A percentile compares a stretch with the other conserved stretches of the same genome.
Evolutionary conservation across 495 filamentous ascomycete species (phyloP).

Genomic region (Xeromyces bisporus): DNA sequence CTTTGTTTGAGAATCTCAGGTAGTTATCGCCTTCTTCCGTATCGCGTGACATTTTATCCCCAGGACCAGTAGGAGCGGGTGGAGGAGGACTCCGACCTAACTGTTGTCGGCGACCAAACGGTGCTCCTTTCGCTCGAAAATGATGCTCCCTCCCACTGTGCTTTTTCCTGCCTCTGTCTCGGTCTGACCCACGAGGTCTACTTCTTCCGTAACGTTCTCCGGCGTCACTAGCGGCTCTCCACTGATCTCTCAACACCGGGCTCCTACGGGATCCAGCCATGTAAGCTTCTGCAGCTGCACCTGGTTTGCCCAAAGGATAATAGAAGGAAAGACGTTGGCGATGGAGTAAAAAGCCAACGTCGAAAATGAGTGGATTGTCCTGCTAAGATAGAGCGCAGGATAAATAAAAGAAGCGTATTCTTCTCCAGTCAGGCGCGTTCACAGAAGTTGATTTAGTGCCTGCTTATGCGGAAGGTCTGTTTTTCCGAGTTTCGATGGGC

Average conservation of each 20-base stretch:
- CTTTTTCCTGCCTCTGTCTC: slow-evolving; percentile 21
- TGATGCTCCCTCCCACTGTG: slow-evolving; percentile 19
- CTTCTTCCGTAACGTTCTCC: slow-evolving; percentile 23
- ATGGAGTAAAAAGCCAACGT: neutral
- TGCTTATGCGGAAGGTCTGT: slow-evolving; percentile 19
- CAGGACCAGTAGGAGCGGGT: slow-evolving; percentile 14
- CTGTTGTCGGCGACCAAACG: slow-evolving; percentile 15
- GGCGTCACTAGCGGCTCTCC: slow-evolving; percentile 30
- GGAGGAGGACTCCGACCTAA: slow-evolving; percentile 18
- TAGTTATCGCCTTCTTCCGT: slow-evolving; percentile 40
- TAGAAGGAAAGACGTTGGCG: slow-evolving; percentile 1
- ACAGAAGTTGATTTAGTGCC: slow-evolving; percentile 1
- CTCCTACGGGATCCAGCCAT: slow-evolving; percentile 43
- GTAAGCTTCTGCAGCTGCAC: slow-evolving; percentile 27
- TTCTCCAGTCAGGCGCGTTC: neutral
- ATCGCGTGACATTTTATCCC: slow-evolving; percentile 18
- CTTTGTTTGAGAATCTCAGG: slow-evolving; percentile 41
- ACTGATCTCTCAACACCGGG: slow-evolving; percentile 41
- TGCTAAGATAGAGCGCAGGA: no score
- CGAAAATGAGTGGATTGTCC: neutral
- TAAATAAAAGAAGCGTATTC: no score
- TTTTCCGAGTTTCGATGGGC: slow-evolving; percentile 20
- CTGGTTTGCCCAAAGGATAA: slow-evolving; percentile 15
- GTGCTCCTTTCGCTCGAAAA: slow-evolving; percentile 14
- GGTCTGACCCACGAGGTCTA: slow-evolving; percentile 24